Base-by-base conservation (phyloP, 2,329 filamentous ascomycete species). In the Byssochlamys sp. region DNA sequence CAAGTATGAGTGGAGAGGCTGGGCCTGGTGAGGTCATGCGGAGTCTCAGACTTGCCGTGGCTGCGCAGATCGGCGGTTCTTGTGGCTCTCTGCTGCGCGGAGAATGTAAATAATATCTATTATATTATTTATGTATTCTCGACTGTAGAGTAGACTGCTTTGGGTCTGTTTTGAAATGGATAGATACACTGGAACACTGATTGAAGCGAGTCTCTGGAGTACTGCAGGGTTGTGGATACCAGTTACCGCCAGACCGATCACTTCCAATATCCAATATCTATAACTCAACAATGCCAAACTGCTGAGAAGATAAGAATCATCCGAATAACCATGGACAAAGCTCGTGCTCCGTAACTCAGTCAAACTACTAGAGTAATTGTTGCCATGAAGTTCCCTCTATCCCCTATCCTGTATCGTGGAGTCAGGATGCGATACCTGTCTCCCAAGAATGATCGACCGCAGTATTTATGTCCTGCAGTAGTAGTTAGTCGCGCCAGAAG, bases 21-120 rank as follows among this genome's bases (percentile, higher is more conserved):
- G 51, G 60, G 62, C 62, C 49, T 55, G 58, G 64, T 65, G 63
- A 65, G 62, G 62, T 65, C 63, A 65, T 65, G 60, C 61, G 61
- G 63, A 45, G 39, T 19, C 19, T 45, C 19, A n/a, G 5, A 9
- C 4, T 6, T 14, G n/a, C 39, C 19, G 19, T 19, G 19, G 19
- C 19, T 19, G 19, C 19, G 19, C 19, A 19, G 19, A 19, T 19
- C 19, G 19, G 19, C 19, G 19, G 19, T 19, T 19, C 19, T 19
- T 19, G 19, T 1, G 19, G 19, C 19, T 19, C 19, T 19, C 19
- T 19, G 19, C 19, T 19, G 19, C 19, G 19, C 19, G 19, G 19
- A 19, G 19, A 19, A 19, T 19, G 19, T 19, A 19, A 19, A 19
- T 19, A 9, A 10, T 31, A 2, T 31, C 29, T 29, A 31, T 31